Evolutionary conservation across 768 basidiomycete species (phyloP), one percentile per base, ranked within the genome.

Genomic region (Auricularia sp.): DNA sequence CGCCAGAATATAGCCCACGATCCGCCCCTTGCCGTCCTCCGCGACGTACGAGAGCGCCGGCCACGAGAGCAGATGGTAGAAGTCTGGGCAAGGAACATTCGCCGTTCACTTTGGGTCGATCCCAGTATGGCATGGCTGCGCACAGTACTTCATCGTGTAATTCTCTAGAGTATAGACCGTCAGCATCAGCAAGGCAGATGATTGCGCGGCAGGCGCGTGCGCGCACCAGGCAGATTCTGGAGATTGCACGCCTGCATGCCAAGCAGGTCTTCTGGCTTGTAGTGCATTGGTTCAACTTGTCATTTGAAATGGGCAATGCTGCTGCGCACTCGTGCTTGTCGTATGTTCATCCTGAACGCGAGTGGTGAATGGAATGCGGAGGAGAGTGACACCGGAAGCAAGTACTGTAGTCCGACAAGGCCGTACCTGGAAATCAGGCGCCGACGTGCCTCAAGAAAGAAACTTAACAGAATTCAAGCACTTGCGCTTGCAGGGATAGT

Each of bases 171-270:
- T 56, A 36, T 56, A n/a, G 16, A 56, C 10, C 44, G 11, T 56
- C 54, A 56, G 29, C 29, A 56, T 14, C 29, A 29, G 29, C 29
- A 29, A 29, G 0, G 29, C 29, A 29, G 29, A 29, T 29, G 54
- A 10, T 24, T 29, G 14, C 56, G 3, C 6, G 24, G 24, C 11
- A 8, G 16, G 56, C 21, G 56, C 21, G 8, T 13, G 14, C 6
- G 13, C 29, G 56, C 33, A 59, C 56, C 56, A 0, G 94, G 94
- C 39, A 98, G 77, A 71, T 96, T 97, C 74, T 94, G 87, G 66
- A 96, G 79, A 75, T 98, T 98, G 72, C 90, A 88, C 64, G 92
- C 88, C 76, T 98, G 94, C 92, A 97, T 96, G 16, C 89, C 92
- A 69, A 86, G 78, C 68, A 96, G 83, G 76, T 97, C 94, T 62